A percentile compares a stretch with the other conserved stretches of the same genome.
Evolutionary conservation across 257 asterid genomes (phyloP).

Genomic region (Nicotiana otophora): DNA sequence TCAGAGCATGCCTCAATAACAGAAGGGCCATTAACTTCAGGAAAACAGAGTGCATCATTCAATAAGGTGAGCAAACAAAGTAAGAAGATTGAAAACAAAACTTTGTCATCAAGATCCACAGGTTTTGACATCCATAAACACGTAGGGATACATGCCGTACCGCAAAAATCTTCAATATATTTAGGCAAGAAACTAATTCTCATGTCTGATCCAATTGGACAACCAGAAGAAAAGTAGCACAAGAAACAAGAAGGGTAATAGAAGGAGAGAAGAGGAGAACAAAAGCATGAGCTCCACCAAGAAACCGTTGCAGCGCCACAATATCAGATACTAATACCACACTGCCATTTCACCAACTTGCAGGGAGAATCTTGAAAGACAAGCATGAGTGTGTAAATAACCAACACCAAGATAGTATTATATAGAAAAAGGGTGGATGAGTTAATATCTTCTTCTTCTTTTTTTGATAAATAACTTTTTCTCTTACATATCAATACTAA

Average conservation of each 20-base stretch:
- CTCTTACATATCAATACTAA: background rate
- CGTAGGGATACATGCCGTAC: background rate
- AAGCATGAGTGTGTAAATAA: background rate
- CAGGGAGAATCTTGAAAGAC: background rate
- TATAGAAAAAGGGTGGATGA: background rate
- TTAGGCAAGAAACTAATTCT: background rate
- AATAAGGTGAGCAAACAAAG: background rate
- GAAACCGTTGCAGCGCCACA: background rate
- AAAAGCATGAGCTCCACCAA: background rate
- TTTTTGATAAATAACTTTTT: background rate
- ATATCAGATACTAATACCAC: background rate
- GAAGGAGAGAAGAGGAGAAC: background rate
- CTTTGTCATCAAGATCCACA: background rate
- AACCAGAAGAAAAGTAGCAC: background rate
- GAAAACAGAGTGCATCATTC: background rate
- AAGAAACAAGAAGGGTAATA: background rate
- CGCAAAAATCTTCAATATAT: background rate
- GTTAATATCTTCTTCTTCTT: background rate
- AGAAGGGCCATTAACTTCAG: constrained; percentile 47
- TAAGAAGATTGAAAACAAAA: background rate
- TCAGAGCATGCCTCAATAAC: constrained; percentile 45
- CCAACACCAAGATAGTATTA: background rate
- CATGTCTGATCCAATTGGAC: background rate
- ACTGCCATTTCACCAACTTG: background rate
- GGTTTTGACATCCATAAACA: constrained; percentile 1